Percentiles rank a stretch among this genome's conserved stretches.
phyloP scores from a whole-genome alignment of 1,139 yeast species.

The Kodamaea derodonti region DNA sequence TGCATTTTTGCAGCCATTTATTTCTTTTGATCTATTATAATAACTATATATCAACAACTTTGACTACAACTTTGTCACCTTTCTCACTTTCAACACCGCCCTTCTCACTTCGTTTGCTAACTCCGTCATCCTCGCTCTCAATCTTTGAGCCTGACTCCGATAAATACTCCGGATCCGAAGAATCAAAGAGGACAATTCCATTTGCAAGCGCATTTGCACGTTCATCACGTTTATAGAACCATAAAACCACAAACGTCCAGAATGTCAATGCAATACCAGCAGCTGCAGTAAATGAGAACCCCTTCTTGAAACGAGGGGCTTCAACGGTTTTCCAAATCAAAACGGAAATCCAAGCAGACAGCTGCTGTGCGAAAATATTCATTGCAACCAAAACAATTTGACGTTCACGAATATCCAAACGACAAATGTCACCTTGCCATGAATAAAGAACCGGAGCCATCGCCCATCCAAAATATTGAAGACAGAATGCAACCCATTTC shows the following conservation, averaged over 20 bases:
- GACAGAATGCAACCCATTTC: conserved; percentile 48
- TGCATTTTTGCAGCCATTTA: too few species aligned
- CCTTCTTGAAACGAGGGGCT: conserved; percentile 48
- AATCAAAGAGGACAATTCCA: conserved; percentile 23
- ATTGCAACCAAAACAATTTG: conserved; percentile 42
- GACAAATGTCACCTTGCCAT: conserved; percentile 43
- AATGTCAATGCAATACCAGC: conserved; percentile 46
- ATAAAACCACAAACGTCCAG: conserved; percentile 55
- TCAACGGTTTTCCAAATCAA: conserved; percentile 43
- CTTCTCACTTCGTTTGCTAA: not conserved
- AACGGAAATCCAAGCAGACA: conserved; percentile 43
- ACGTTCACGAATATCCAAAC: conserved; percentile 41
- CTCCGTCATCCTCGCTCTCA: not conserved
- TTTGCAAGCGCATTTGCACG: conserved; percentile 46
- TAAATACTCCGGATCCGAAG: conserved; percentile 13
- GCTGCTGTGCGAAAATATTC: conserved; percentile 42
- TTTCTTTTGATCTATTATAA: too few species aligned
- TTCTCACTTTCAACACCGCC: too few species aligned
- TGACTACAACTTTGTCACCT: too few species aligned
- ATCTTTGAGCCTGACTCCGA: conserved; percentile 5
- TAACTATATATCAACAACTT: too few species aligned
- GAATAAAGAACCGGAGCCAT: conserved; percentile 48
- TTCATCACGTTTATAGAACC: conserved; percentile 57
- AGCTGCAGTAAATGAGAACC: conserved; percentile 51
- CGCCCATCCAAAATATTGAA: conserved; percentile 48